Percentiles rank a stretch among this genome's conserved stretches.
Evolutionary conservation across 768 basidiomycete species (phyloP).

Genomic region (Termitomyces sp.): DNA sequence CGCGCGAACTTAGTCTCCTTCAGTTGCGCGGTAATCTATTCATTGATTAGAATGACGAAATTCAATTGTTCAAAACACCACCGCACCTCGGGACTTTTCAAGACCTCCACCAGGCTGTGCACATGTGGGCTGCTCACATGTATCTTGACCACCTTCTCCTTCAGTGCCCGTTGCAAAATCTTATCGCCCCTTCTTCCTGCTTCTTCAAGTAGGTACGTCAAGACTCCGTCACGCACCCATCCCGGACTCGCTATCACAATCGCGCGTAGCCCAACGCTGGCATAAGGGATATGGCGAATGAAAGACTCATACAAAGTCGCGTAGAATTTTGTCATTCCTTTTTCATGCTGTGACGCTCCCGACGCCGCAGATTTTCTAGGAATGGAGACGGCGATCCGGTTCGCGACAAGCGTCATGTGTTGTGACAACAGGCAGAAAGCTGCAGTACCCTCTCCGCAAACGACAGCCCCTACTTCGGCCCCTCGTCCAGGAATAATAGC

Average conservation of each 20-base stretch:
- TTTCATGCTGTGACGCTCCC: conserved; percentile 84
- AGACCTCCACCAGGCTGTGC: conserved; percentile 88
- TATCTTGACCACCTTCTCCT: conserved; percentile 84
- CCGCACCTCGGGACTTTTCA: conserved; percentile 88
- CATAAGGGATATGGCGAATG: conserved; percentile 84
- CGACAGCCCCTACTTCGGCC: conserved; percentile 93
- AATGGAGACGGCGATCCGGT: conserved; percentile 83
- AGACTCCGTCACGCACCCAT: conserved; percentile 88
- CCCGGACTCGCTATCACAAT: conserved; percentile 97
- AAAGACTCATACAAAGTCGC: conserved; percentile 82
- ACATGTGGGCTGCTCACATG: conserved; percentile 93
- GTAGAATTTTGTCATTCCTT: conserved; percentile 82
- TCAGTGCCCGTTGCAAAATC: conserved; percentile 61
- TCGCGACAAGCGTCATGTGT: conserved; percentile 92
- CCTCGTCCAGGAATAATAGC: conserved; percentile 90
- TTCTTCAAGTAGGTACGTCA: conserved; percentile 78
- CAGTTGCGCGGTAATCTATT: conserved; percentile 64
- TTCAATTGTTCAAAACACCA: background rate
- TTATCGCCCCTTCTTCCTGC: conserved; percentile 82
- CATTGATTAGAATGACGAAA: background rate
- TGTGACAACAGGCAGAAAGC: conserved; percentile 93
- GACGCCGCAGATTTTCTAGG: conserved; percentile 87
- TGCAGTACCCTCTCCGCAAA: conserved; percentile 94
- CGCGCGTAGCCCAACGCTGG: conserved; percentile 65
- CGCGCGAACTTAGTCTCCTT: conserved; percentile 96